Evolutionary conservation across 306 rosid genomes (phyloP), one percentile per base, ranked within the genome.

Genomic region (Quercus bicolor): DNA sequence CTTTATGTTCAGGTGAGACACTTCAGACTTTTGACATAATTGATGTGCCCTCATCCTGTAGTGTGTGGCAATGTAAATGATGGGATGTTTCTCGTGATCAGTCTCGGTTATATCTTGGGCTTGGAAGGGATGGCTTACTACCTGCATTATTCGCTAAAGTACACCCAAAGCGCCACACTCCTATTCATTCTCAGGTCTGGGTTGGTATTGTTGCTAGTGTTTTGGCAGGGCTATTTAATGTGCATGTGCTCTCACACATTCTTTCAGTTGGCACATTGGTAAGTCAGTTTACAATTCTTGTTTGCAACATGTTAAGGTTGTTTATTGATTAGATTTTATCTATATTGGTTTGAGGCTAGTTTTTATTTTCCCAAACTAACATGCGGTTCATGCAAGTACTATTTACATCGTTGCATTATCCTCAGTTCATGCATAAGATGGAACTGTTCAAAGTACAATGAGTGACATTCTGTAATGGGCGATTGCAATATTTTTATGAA

Each of bases 41-140:
- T 75, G 86, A 69, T 20, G 34, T 80, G 61, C 77, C 85, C 65
- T 54, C 33, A 24, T 79, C 72, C 24, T 78, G 81, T 87, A 56
- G 77, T 77, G 55, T 56, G 48, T 79, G 73, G 84, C 57, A 77
- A 68, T 74, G 40, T 77, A 53, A 77, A 56, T 85, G 52, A 82
- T 78, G 68, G 19, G 51, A 33, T 79, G 74, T 86, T 83, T 84
- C 71, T 84, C 73, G 45, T 90, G 87, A 73, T 69, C 93, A 93
- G 99, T 96, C 99, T 80, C 96, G 99, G 68, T 78, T 96, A 55
- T 96, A 96, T 88, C 99, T 93, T 76, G 99, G 99, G 80, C 97
- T 96, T 80, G 98, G 98, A 61, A 86, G 98, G 85, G 99, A 96
- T 56, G 99, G 99, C 68, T 87, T 96, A 77, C 87, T 96, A 59